phyloP scores from a whole-genome alignment of 2,329 filamentous ascomycete genomes.

The Cytospora leucostoma region DNA sequence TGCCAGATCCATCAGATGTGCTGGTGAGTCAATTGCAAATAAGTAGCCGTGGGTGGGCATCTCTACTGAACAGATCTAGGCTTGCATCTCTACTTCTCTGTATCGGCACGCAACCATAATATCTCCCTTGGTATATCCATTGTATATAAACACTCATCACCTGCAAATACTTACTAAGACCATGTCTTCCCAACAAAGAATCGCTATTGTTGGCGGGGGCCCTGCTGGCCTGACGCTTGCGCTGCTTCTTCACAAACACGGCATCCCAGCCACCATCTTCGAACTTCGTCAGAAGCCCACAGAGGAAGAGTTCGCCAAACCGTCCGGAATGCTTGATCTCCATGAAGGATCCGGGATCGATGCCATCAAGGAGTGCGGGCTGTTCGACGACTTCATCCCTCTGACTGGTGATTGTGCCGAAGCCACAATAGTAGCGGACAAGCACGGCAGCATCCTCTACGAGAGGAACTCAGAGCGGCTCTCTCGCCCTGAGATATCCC shows the following conservation, averaged over 20 bases:
- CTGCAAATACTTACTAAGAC: neutral
- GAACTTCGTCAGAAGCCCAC: conserved; percentile 36
- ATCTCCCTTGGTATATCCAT: neutral
- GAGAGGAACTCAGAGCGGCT: conserved; percentile 27
- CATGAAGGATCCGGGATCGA: conserved; percentile 46
- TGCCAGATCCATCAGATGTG: no score
- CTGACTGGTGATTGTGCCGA: conserved; percentile 44
- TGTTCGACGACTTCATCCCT: conserved; percentile 44
- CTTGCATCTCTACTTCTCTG: no score
- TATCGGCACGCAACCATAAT: no score
- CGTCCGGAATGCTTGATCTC: conserved; percentile 48
- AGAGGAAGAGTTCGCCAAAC: conserved; percentile 28
- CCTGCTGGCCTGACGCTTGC: conserved; percentile 49
- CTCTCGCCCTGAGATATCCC: conserved; percentile 40
- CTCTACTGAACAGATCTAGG: no score
- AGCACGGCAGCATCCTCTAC: conserved; percentile 31
- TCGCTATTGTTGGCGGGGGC: conserved; percentile 47
- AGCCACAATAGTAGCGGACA: conserved; percentile 38
- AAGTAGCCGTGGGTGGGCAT: no score
- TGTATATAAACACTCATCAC: neutral
- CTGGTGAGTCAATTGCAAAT: no score
- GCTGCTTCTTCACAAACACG: conserved; percentile 45
- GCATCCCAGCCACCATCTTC: conserved; percentile 37
- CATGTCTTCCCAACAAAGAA: conserved; percentile 27
- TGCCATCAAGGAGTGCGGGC: conserved; percentile 44